Percentiles rank a stretch among this genome's conserved stretches.
Conservation (phyloP, 176 grass and related monocot genomes). For the Rhynchospora breviuscula region DNA sequence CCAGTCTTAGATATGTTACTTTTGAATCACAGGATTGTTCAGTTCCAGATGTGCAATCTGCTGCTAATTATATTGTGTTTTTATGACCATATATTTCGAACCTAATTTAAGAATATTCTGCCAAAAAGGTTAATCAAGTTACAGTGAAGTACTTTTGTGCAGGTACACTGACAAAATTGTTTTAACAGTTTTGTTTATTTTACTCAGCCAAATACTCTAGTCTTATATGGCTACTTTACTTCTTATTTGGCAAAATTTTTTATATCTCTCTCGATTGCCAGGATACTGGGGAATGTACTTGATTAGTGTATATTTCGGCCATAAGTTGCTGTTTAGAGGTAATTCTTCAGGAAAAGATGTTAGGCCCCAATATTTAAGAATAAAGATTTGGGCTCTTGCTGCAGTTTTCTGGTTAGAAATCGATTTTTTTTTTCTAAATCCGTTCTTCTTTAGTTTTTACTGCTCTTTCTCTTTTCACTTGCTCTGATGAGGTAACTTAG, state of each 20-base stretch:
- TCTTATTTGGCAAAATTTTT: neutral
- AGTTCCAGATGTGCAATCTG: neutral
- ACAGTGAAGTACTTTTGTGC: neutral
- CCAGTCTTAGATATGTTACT: neutral
- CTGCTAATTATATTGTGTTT: neutral
- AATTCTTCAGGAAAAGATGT: constrained; percentile 44
- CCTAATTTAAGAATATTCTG: neutral
- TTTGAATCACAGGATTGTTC: neutral
- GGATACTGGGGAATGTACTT: constrained; percentile 93
- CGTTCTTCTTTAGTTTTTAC: constrained; percentile 19
- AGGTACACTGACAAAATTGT: neutral
- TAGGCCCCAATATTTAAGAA: constrained; percentile 32
- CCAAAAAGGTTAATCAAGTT: neutral
- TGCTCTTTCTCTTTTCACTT: neutral
- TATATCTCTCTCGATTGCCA: constrained; percentile 29
- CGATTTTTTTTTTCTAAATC: neutral
- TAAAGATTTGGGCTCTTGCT: constrained; percentile 49
- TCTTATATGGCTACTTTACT: neutral
- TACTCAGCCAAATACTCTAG: neutral
- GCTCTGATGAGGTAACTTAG: neutral
- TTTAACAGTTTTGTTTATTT: neutral
- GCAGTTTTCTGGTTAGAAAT: constrained; percentile 75
- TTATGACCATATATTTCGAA: neutral
- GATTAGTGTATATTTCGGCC: constrained; percentile 75
- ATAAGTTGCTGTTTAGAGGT: constrained; percentile 42